Base-by-base conservation (phyloP, 371 early-diverging fungal genomes). In the Circinella umbellata region DNA sequence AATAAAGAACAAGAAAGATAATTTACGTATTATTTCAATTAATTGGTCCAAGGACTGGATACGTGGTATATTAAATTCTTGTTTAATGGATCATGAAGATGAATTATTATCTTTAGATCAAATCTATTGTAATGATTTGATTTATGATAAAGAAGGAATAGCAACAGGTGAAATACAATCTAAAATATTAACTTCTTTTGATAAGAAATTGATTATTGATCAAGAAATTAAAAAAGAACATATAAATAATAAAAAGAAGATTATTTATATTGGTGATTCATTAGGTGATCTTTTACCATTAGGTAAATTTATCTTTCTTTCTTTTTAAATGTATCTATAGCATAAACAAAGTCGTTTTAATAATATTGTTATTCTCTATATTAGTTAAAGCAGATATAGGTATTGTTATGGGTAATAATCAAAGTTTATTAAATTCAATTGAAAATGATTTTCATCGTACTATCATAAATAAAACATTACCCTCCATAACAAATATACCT, bases 31-130 rank as follows among this genome's bases (percentile, higher is more conserved):
- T 10, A 68, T 81, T 0, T 83, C 81, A 4, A 57, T 83, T 13
- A 80, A 81, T 53, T 83, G 84, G 84, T 83, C 84, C 3, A 81
- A 80, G 38, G 84, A 83, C 27, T 83, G 84, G 84, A 80, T 83
- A n/a, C 69, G 69, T 4, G 84, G 84, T 27, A 27, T 27, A 27
- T 27, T 27, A 27, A 27, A 27, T 27, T 27, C 27, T 27, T 27
- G 27, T 0, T 66, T 75, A 2, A 57, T 81, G 9, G 47, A 63
- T 0, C 68, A 72, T 5, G 49, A 74, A 5, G 61, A 34, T n/a
- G n/a, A n/a, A n/a, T n/a, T n/a, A 36, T 38, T 64, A 14, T 18
- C 47, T 35, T 69, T 54, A 6, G 47, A 73, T 1, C 74, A 80
- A 8, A 71, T 83, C 35, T 69, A 69, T 46, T 73, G 74, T 51